Evolutionary conservation across 1,284 basidiomycete species (phyloP).

Genomic region (Melampsora larici-populina): DNA sequence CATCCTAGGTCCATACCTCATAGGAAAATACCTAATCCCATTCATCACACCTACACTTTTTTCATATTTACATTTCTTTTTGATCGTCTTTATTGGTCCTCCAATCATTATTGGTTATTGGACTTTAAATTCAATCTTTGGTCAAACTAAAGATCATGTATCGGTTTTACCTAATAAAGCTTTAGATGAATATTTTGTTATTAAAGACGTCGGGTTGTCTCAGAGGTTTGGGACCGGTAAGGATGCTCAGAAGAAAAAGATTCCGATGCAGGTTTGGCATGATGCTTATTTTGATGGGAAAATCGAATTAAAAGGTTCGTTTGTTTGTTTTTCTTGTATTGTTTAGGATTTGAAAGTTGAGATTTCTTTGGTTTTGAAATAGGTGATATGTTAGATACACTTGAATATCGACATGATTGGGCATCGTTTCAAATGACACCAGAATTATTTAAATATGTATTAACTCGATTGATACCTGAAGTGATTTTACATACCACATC

Average conservation of each 20-base stretch:
- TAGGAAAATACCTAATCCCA: conserved; percentile 33
- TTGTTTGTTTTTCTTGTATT: background rate
- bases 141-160: conserved; percentile 71
- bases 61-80: conserved; percentile 22
- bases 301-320: conserved; percentile 83
- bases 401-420: conserved; percentile 96
- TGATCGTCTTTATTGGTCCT: background rate
- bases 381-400: conserved; percentile 87
- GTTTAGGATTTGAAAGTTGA: background rate
- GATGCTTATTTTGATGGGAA: conserved; percentile 97
- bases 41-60: conserved; percentile 8
- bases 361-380: background rate
- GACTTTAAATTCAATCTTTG: conserved; percentile 78
- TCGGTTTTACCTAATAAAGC: conserved; percentile 78
- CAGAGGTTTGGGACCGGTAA: conserved; percentile 61
- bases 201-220: conserved; percentile 78
- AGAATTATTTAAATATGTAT: conserved; percentile 90
- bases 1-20: conserved; percentile 15
- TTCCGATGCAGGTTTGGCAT: conserved; percentile 96
- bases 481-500: conserved; percentile 82
- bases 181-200: conserved; percentile 83
- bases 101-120: conserved; percentile 69
- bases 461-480: conserved; percentile 82
- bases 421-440: conserved; percentile 76
- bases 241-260: conserved; percentile 71